These are phyloP conservation scores for Simplicillium aogashimaense DNA, from an alignment of 2,329 filamentous ascomycete genomes.

Conservation along the genomic window DNA sequence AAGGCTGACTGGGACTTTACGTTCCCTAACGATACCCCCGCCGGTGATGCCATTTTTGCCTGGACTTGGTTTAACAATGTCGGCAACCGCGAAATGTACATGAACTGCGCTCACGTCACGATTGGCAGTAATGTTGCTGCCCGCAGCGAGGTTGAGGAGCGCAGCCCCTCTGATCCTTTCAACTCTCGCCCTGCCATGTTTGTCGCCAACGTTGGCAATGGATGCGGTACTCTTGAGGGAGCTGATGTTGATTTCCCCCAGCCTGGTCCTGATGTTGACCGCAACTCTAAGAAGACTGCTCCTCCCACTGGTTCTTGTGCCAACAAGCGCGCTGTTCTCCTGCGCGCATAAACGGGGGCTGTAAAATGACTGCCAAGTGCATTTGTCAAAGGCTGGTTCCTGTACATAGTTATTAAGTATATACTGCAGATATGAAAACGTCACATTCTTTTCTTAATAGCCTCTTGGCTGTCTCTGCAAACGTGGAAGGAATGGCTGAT, in stretches of 20 bases:
- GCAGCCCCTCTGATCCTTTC: constrained; percentile 5
- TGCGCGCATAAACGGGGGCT: not conserved
- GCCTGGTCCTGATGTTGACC: constrained; percentile 39
- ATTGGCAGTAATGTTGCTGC: constrained; percentile 1
- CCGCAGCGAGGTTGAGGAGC: not conserved
- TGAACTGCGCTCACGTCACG: constrained; percentile 60
- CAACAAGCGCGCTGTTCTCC: not conserved
- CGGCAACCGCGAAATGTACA: constrained; percentile 68
- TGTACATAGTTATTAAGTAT: no score
- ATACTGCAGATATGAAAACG: no score
- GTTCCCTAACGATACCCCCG: constrained; percentile 49
- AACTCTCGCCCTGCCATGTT: constrained; percentile 44
- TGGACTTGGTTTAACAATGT: constrained; percentile 70
- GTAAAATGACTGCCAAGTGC: no score
- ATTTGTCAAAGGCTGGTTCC: no score
- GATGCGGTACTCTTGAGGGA: constrained; percentile 42
- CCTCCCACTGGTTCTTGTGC: constrained; percentile 5
- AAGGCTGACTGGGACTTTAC: constrained; percentile 48
- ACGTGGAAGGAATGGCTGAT: no score
- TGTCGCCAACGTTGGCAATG: constrained; percentile 49
- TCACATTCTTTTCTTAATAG: no score
- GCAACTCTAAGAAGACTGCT: constrained; percentile 2
- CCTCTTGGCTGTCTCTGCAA: no score
- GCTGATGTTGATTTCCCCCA: constrained; percentile 49
- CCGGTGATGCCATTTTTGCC: constrained; percentile 37